Evolutionary conservation across 306 rosid genomes (phyloP).

Genomic region (Vigna reflexopilosa): DNA sequence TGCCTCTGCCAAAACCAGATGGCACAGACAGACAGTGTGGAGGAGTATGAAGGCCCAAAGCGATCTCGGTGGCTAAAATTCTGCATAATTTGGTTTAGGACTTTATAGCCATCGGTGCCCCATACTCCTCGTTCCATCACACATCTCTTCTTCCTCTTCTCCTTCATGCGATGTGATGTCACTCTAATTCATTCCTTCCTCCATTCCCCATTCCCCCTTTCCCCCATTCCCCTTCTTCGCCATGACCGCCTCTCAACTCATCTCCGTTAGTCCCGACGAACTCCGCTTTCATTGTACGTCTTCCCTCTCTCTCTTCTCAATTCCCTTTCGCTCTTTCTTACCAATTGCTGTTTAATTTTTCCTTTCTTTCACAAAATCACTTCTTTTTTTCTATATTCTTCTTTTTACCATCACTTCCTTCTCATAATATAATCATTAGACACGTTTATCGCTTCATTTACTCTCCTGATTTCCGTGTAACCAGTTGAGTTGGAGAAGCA

Average conservation of each 20-base stretch:
- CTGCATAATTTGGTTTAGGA: constrained; percentile 33
- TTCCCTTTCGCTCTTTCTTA: background rate
- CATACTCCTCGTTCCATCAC: constrained; percentile 59
- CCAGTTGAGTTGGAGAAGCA: constrained; percentile 95
- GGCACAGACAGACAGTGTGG: background rate
- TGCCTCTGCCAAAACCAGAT: background rate
- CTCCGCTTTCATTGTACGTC: constrained; percentile 77
- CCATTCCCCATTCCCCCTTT: background rate
- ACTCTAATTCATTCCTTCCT: background rate
- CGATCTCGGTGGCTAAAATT: constrained; percentile 49
- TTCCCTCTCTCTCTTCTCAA: background rate
- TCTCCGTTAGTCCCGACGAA: constrained; percentile 79
- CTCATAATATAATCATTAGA: too few species aligned
- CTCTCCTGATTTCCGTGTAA: constrained; percentile 42
- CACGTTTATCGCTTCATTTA: background rate
- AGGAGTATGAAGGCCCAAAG: background rate
- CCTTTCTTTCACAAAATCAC: too few species aligned
- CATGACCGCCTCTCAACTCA: constrained; percentile 66
- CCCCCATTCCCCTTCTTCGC: background rate
- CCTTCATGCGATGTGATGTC: too few species aligned
- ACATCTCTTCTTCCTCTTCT: background rate
- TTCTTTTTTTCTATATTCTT: too few species aligned
- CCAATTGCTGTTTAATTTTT: background rate
- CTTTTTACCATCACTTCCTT: too few species aligned
- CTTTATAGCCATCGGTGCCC: constrained; percentile 54